Evolutionary conservation across 2,329 filamentous ascomycete genomes (phyloP).

Genomic region (Leptosphaerulina australis): DNA sequence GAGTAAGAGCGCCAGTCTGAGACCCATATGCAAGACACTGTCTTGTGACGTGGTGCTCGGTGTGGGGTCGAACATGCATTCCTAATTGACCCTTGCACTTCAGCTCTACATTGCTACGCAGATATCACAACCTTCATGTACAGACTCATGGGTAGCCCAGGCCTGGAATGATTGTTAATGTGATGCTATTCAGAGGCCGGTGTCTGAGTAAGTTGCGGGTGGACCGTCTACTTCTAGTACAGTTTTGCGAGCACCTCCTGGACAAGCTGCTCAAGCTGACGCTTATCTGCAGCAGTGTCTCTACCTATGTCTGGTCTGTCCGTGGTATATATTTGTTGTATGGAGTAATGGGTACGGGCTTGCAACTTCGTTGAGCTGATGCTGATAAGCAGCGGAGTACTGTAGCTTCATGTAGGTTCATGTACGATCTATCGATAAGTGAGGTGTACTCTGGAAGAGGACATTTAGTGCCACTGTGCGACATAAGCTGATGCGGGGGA

Average conservation of each 20-base stretch:
- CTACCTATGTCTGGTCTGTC: not conserved
- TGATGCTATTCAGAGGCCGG: no score
- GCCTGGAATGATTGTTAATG: no score
- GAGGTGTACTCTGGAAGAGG: conserved; percentile 1
- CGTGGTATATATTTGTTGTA: not conserved
- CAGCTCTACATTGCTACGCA: no score
- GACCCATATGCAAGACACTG: conserved; percentile 1
- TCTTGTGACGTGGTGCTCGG: conserved; percentile 16
- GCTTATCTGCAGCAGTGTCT: no score
- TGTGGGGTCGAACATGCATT: conserved; percentile 8
- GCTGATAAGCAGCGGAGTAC: not conserved
- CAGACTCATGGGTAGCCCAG: not conserved
- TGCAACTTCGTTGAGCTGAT: not conserved
- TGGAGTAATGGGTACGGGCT: not conserved
- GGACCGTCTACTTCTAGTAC: no score
- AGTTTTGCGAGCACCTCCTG: no score
- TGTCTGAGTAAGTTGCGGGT: no score
- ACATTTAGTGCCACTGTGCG: not conserved
- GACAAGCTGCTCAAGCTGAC: no score
- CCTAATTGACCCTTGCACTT: no score
- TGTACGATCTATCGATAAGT: conserved; percentile 18
- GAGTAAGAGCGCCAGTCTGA: no score
- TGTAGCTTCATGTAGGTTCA: no score
- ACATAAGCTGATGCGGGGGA: conserved; percentile 14
- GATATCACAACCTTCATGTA: not conserved